Conservation (phyloP, 2,329 filamentous ascomycete species). For the Magnaporthiopsis incrustans region DNA sequence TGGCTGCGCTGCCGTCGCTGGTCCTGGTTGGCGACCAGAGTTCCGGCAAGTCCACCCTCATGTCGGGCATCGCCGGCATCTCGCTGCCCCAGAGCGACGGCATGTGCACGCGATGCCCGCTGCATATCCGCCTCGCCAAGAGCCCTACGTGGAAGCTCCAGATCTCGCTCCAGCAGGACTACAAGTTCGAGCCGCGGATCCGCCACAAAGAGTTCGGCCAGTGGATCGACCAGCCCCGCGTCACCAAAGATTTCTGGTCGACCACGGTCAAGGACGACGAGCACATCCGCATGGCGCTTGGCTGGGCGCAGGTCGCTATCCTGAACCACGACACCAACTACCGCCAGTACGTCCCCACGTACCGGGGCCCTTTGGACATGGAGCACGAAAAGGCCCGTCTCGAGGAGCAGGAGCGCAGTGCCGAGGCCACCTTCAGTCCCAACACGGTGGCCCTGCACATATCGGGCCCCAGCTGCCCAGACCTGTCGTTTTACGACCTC, state of each 20-base stretch:
- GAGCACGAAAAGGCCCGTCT: constrained; percentile 14
- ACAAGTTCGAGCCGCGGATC: constrained; percentile 26
- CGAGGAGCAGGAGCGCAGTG: constrained; percentile 28
- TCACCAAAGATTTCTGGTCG: constrained; percentile 52
- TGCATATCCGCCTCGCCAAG: constrained; percentile 65
- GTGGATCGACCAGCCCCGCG: constrained; percentile 47
- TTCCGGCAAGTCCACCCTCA: constrained; percentile 68
- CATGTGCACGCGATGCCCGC: constrained; percentile 72
- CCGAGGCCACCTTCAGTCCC: constrained; percentile 65
- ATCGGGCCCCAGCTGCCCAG: constrained; percentile 59
- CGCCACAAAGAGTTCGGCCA: constrained; percentile 50
- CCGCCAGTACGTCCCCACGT: constrained; percentile 43
- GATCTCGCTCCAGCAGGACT: constrained; percentile 59
- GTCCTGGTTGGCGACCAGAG: constrained; percentile 81
- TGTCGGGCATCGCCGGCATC: constrained; percentile 60
- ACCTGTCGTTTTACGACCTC: constrained; percentile 77
- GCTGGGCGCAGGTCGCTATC: constrained; percentile 69
- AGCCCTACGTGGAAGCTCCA: constrained; percentile 59
- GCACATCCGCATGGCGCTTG: constrained; percentile 59
- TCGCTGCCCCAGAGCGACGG: constrained; percentile 62
- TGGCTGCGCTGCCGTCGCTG: constrained; percentile 66
- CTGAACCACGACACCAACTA: constrained; percentile 56
- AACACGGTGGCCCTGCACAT: constrained; percentile 76
- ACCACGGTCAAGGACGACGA: constrained; percentile 53
- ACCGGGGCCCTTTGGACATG: constrained; percentile 10